Conservation (phyloP, 768 basidiomycete genomes). For the Xerocomellus dryophilus region DNA sequence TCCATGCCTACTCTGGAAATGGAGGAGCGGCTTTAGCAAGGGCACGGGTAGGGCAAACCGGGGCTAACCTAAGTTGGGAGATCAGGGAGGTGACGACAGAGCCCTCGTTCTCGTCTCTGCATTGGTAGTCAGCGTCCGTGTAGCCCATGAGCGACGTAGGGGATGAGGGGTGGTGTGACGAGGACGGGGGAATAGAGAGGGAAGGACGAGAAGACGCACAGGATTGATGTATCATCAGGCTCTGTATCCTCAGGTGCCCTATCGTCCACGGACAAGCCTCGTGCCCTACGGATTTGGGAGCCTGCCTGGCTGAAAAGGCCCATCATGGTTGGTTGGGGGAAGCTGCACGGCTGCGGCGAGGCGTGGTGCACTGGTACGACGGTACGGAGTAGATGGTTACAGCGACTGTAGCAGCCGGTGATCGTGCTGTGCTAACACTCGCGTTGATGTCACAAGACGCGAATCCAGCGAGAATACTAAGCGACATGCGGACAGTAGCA, state of each 20-base stretch:
- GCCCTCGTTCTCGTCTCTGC: constrained; percentile 89
- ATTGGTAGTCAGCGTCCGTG: constrained; percentile 34
- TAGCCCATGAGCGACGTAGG: constrained; percentile 27
- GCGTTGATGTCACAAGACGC: too few species aligned
- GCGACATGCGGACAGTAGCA: not conserved
- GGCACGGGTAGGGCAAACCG: not conserved
- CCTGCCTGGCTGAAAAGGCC: constrained; percentile 73
- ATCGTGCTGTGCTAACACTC: constrained; percentile 13
- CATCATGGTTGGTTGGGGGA: constrained; percentile 55
- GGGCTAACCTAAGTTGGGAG: constrained; percentile 74
- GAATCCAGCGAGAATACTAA: too few species aligned
- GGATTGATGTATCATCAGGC: constrained; percentile 85
- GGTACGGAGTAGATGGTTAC: not conserved
- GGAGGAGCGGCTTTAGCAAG: constrained; percentile 9
- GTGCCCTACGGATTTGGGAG: constrained; percentile 63
- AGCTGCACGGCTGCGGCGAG: constrained; percentile 26
- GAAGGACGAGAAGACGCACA: constrained; percentile 52
- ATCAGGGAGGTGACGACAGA: constrained; percentile 86
- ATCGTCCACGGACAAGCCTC: constrained; percentile 62
- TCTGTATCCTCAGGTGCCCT: constrained; percentile 78
- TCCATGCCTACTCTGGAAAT: constrained; percentile 88
- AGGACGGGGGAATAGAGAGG: constrained; percentile 32
- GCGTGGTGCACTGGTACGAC: constrained; percentile 5
- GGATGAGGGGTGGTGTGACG: constrained; percentile 4
- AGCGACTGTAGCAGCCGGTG: not conserved